Percentiles rank a stretch among this genome's conserved stretches.
Evolutionary conservation across 768 basidiomycete species (phyloP).

Genomic region (Kwoniella newhampshirensis): DNA sequence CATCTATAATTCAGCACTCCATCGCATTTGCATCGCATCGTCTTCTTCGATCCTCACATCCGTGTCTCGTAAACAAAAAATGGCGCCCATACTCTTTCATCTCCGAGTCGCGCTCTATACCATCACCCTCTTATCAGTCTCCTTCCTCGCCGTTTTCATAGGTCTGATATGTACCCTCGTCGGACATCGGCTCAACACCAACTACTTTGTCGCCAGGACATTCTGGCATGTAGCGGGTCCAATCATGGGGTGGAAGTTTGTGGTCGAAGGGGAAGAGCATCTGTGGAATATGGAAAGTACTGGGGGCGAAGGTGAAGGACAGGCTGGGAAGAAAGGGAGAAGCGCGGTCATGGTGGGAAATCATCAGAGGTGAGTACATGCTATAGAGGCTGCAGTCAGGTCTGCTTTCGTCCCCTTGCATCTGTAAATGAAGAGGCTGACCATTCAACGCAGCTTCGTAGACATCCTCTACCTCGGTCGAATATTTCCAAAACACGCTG

Average conservation of each 20-base stretch:
- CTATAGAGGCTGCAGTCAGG: too few species aligned
- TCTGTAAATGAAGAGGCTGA: constrained; percentile 30
- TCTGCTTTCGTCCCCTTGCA: too few species aligned
- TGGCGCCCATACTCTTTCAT: constrained; percentile 60
- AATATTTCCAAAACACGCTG: constrained; percentile 74
- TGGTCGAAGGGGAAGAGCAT: constrained; percentile 85
- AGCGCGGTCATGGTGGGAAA: constrained; percentile 80
- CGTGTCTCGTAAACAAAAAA: constrained; percentile 9
- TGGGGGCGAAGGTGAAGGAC: constrained; percentile 25
- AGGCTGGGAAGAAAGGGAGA: constrained; percentile 54
- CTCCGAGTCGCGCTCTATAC: constrained; percentile 68
- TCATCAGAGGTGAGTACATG: constrained; percentile 65
- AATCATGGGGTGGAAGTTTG: constrained; percentile 66
- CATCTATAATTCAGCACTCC: neutral
- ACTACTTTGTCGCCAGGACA: constrained; percentile 74
- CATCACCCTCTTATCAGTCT: constrained; percentile 67
- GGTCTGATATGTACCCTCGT: constrained; percentile 66
- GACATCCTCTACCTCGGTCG: constrained; percentile 72
- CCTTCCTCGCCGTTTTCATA: constrained; percentile 67
- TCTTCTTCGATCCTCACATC: too few species aligned
- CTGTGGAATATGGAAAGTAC: constrained; percentile 53
- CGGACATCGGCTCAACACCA: constrained; percentile 62
- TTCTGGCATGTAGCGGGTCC: constrained; percentile 71
- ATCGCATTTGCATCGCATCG: neutral
- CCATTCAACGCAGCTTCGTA: constrained; percentile 55